Base-by-base conservation (phyloP, 2,329 filamentous ascomycete genomes). In the Phialemonium atrogriseum region DNA sequence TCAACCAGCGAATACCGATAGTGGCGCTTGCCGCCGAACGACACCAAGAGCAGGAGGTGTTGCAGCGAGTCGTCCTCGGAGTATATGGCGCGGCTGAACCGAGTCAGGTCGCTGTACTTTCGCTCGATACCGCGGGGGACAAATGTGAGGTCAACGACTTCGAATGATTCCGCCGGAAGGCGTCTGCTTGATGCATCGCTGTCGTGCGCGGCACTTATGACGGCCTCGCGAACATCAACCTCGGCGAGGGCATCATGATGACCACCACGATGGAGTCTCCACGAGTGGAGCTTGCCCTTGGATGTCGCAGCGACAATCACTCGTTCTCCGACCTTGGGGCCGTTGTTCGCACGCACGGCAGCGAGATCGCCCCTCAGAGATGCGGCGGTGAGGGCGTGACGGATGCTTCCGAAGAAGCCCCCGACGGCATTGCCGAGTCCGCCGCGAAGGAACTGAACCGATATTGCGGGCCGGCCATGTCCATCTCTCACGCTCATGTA, bases 251-350 rank as follows among this genome's bases (percentile, higher is more conserved):
- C 68, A 25, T 83, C 77, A 49, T 87, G 80, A 43, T 88, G 84
- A 20, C 88, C 88, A 38, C 84, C 84, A 54, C 89, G 85, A 48
- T 89, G 86, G 25, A 95, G 70, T 49, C 82, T 84, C 91, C 91
- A 98, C 7, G 80, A 71, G 46, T 93, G 81, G 16, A 98, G 61
- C 36, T 79, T 73, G 17, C 84, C 89, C 45, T 80, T 80, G 33
- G 77, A 71, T 2, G 87, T 91, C 10, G 80, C 77, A 22, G 88
- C 77, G 27, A 94, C 73, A 20, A 94, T 70, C 44, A 88, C 85
- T 50, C 88, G 79, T 56, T 95, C 87, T 15, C 87, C 88, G 41
- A 86, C 77, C 36, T 78, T 75, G 22, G 70, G 67, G 8, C 80
- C 78, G 32, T 73, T 68, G 25, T 84, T 84, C 16, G 86, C 78